Conservation (phyloP, 768 basidiomycete species). For the Leccinum obscurum region DNA sequence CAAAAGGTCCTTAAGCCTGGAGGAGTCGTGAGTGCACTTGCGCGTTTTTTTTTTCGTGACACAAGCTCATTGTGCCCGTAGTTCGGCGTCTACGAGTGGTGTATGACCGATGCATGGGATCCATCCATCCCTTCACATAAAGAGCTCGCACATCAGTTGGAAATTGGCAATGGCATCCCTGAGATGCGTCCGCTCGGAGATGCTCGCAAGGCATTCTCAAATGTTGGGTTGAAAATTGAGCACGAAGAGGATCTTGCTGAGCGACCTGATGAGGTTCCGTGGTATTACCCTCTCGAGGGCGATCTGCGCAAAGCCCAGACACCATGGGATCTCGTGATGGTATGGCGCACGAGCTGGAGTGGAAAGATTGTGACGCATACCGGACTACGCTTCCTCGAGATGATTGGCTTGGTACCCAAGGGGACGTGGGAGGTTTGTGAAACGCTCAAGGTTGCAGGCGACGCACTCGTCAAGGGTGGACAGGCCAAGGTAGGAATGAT, state of each 20-base stretch:
- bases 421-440: conserved; percentile 92
- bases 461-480: conserved; percentile 80
- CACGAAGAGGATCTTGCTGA: conserved; percentile 95
- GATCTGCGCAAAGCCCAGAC: conserved; percentile 93
- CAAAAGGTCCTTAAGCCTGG: conserved; percentile 94
- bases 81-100: conserved; percentile 99
- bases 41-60: neutral
- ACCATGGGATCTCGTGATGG: conserved; percentile 84
- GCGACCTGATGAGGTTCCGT: conserved; percentile 71
- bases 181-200: conserved; percentile 83
- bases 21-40: conserved; percentile 71
- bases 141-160: conserved; percentile 85
- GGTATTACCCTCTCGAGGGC: conserved; percentile 98
- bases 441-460: conserved; percentile 79
- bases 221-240: conserved; percentile 84
- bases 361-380: conserved; percentile 85
- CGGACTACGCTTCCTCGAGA: conserved; percentile 74
- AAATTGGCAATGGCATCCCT: conserved; percentile 95
- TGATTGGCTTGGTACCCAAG: conserved; percentile 79
- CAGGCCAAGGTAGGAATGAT: conserved; percentile 66
- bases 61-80: conserved; percentile 31
- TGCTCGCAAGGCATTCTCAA: conserved; percentile 74
- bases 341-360: conserved; percentile 88
- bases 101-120: conserved; percentile 96
- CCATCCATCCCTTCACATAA: conserved; percentile 84